Conservation (phyloP, 2,329 filamentous ascomycete species). For the Microsporum audouinii region DNA sequence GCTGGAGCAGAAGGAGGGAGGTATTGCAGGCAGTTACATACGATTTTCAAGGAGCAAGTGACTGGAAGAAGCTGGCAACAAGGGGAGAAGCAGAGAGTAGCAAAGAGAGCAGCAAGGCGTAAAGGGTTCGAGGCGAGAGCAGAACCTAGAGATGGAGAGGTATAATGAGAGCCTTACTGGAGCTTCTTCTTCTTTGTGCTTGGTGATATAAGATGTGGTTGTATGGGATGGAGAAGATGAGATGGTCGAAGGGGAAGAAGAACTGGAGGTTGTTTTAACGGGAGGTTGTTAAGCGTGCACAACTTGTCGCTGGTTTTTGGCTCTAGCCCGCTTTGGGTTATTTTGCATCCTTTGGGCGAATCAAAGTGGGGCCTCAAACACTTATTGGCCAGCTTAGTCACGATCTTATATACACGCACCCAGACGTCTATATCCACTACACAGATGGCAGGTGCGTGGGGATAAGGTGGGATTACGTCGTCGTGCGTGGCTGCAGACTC, state of each 20-base stretch:
- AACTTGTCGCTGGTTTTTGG: constrained; percentile 15
- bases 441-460: neutral
- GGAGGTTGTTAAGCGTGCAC: constrained; percentile 11
- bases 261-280: constrained; percentile 11
- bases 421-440: neutral
- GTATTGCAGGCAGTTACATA: neutral
- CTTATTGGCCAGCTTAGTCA: neutral
- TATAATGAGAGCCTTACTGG: neutral
- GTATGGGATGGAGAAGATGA: constrained; percentile 9
- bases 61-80: constrained; percentile 3
- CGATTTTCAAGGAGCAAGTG: neutral
- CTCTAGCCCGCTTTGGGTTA: constrained; percentile 16
- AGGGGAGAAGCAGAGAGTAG: neutral
- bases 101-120: neutral
- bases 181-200: neutral
- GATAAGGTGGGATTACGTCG: neutral
- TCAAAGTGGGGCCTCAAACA: neutral
- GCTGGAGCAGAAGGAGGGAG: neutral
- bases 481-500: neutral
- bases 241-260: constrained; percentile 13
- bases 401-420: neutral
- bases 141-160: neutral
- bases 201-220: neutral
- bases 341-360: constrained; percentile 10
- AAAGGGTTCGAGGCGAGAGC: neutral